phyloP scores from a whole-genome alignment of 495 filamentous ascomycete species.

The Neurospora tetraspora region DNA sequence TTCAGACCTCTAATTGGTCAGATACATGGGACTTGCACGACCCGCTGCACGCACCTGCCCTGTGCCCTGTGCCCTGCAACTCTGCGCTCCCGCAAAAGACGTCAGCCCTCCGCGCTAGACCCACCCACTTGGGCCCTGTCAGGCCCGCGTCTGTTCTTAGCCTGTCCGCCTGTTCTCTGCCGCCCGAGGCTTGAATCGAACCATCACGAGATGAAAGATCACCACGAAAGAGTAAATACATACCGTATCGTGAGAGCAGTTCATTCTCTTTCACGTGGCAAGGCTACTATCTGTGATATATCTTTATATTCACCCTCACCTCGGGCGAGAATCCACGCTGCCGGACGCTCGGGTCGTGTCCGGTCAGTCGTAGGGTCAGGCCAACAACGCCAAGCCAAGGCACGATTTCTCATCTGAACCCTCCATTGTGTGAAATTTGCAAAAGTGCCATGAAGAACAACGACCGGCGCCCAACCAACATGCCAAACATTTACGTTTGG shows the following conservation, averaged over 20 bases:
- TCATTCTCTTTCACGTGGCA: not conserved
- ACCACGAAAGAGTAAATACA: too few relatives aligned
- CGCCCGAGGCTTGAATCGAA: not conserved
- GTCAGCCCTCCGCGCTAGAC: constrained; percentile 19
- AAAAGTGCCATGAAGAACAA: not conserved
- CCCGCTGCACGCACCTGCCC: constrained; percentile 1
- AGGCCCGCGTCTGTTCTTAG: not conserved
- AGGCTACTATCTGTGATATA: not conserved
- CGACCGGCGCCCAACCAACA: not conserved
- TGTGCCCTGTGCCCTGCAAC: not conserved
- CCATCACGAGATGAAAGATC: not conserved
- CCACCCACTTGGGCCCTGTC: constrained; percentile 7
- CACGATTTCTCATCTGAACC: not conserved
- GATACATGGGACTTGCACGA: not conserved
- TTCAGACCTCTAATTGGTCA: not conserved
- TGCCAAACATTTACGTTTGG: not conserved
- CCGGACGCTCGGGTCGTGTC: not conserved
- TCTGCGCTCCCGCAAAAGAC: constrained; percentile 1
- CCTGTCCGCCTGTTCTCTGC: not conserved
- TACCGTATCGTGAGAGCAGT: too few relatives aligned
- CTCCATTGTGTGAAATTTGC: not conserved
- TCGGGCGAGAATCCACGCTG: not conserved
- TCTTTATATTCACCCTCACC: not conserved
- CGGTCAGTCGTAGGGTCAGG: not conserved
- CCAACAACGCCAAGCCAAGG: not conserved